These are phyloP conservation scores for Sporisorium graminicola DNA, from an alignment of 1,284 basidiomycete genomes.

Conservation along the genomic window DNA sequence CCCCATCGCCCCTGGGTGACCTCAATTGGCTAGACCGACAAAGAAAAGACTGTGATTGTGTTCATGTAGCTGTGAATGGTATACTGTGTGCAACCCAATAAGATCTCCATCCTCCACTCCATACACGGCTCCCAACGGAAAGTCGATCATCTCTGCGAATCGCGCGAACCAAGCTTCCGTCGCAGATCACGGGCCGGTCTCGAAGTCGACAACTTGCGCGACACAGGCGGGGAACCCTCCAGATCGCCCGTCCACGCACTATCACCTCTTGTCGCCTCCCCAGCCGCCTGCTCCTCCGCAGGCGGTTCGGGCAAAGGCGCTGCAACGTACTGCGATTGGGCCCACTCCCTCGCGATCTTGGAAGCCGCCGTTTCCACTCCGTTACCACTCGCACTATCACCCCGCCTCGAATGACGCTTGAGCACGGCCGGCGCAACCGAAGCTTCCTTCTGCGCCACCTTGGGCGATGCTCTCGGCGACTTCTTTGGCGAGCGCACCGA, in stretches of 20 bases:
- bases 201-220: conserved; percentile 4
- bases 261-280: not conserved
- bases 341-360: conserved; percentile 47
- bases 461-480: not conserved
- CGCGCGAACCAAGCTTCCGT: conserved; percentile 3
- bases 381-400: conserved; percentile 1
- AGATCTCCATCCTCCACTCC: not conserved
- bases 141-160: not conserved
- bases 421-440: conserved; percentile 18
- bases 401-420: conserved; percentile 12
- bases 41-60: conserved; percentile 3
- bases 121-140: not conserved
- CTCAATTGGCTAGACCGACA: not conserved
- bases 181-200: conserved; percentile 13
- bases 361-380: conserved; percentile 36
- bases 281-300: not conserved
- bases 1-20: too few species aligned
- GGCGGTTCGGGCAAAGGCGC: conserved; percentile 24
- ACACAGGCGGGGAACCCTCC: conserved; percentile 5
- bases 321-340: conserved; percentile 29
- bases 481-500: not conserved
- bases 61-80: conserved; percentile 2
- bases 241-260: not conserved
- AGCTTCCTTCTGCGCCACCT: not conserved
- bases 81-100: too few species aligned